Evolutionary conservation across 2,329 filamentous ascomycete species (phyloP), one percentile per base, ranked within the genome.

Genomic region (Lasiodiplodia theobromae): DNA sequence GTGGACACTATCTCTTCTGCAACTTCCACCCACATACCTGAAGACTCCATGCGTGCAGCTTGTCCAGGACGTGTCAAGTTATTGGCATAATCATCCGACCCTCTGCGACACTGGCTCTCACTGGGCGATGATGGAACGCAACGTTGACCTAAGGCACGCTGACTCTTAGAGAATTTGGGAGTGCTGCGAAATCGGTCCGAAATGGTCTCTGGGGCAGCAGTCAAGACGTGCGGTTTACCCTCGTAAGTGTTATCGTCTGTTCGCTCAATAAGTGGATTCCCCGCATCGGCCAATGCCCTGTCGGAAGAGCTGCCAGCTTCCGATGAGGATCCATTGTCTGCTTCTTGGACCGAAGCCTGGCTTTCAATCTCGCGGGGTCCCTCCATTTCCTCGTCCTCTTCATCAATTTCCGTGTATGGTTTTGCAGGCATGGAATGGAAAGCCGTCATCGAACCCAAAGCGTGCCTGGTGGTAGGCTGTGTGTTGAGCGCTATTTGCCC

Each of bases 11-110:
- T 70, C 2, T 62, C 69, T 16, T 70, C 69, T 16, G 54, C 16
- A 18, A 66, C 69, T 23, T 67, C 69, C 56, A 69, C 66, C 69
- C 58, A 70, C 21, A 40, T 31, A 16, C 60, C 60, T 18, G 56
- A 51, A 23, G 51, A 34, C 34, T 38, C 56, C 69, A 70, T 70
- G 4, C 60, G 57, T 28, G 28, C 40, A 44, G 60, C 53, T 37
- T 69, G 60, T 25, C 69, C 69, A 1, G 69, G 69, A 31, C 37
- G 57, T 34, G 52, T 49, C 16, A 62, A 18, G 1, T 8, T 7
- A 34, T 47, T 7, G 31, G 16, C n/a, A 34, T 8, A 25, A 7
- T n/a, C 38, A 51, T 40, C 38, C 52, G 52, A 10, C 11, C 14
- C 47, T 14, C 16, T 21, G 28, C 31, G 44, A 52, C 6, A 37